Evolutionary conservation across 2,329 filamentous ascomycete genomes (phyloP).

Genomic region (Xylaria digitata): DNA sequence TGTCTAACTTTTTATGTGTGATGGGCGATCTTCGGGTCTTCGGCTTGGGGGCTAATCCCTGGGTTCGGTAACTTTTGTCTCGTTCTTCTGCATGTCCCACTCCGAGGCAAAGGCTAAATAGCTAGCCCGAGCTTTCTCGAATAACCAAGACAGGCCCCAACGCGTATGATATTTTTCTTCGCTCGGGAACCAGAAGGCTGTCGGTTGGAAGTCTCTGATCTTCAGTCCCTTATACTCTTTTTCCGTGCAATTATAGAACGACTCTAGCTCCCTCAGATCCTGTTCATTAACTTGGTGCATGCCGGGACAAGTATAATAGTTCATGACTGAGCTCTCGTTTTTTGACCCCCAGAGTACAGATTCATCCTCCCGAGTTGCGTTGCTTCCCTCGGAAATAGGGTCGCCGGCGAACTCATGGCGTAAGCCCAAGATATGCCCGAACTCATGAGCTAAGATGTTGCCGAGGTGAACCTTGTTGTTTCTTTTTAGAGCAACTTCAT

Average conservation of each 20-base stretch:
- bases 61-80: no score
- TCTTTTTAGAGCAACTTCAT: neutral
- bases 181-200: no score
- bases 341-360: neutral
- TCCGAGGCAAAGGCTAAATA: no score
- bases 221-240: neutral
- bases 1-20: no score
- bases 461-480: neutral
- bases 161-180: no score
- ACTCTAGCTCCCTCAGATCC: neutral
- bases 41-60: no score
- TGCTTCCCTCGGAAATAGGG: no score
- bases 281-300: neutral
- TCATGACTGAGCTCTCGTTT: constrained; percentile 7
- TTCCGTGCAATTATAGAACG: neutral
- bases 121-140: no score
- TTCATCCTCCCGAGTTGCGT: neutral
- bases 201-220: neutral
- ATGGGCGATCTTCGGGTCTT: no score
- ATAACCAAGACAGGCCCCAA: no score
- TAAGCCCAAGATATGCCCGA: constrained; percentile 5
- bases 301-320: neutral
- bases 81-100: no score
- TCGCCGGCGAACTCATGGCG: constrained; percentile 6
- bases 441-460: neutral